Conservation (phyloP, 2,329 filamentous ascomycete species). For the Scytalidium lignicola region DNA sequence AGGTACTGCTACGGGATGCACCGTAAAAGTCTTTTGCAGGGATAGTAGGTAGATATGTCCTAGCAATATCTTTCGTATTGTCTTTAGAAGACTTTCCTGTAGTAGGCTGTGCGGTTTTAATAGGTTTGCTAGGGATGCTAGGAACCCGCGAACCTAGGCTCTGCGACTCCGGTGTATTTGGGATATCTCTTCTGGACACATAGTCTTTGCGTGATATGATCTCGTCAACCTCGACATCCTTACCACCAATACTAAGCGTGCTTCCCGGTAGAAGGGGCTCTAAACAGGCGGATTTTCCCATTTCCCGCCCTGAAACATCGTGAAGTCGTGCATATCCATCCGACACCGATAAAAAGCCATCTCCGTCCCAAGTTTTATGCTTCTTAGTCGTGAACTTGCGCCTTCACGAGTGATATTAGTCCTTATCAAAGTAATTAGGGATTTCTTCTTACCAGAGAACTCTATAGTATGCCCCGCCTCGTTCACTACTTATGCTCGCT, state of each 20-base stretch:
- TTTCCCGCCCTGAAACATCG: conserved; percentile 57
- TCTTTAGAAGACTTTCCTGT: conserved; percentile 3
- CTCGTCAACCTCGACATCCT: conserved; percentile 63
- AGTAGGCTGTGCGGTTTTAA: not conserved
- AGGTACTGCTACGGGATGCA: conserved; percentile 31
- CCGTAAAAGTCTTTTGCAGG: conserved; percentile 34
- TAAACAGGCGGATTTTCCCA: conserved; percentile 53
- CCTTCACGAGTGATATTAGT: conserved; percentile 33
- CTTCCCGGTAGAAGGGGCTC: conserved; percentile 55
- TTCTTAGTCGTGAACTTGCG: conserved; percentile 67
- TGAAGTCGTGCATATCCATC: conserved; percentile 55
- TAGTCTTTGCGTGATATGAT: conserved; percentile 56
- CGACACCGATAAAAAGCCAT: conserved; percentile 56
- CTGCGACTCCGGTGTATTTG: not conserved
- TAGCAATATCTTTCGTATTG: too few relatives aligned
- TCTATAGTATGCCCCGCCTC: conserved; percentile 25
- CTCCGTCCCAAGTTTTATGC: conserved; percentile 73
- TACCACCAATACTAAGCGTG: conserved; percentile 57
- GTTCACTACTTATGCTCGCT: not conserved
- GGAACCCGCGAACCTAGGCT: not conserved
- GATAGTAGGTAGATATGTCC: conserved; percentile 15
- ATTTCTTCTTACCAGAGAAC: conserved; percentile 24
- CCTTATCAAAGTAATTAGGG: not conserved
- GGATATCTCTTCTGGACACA: conserved; percentile 34
- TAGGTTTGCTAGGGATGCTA: not conserved